Percentiles rank a stretch among this genome's conserved stretches.
Conservation (phyloP, 768 basidiomycete species). For the Termitomyces sp. region DNA sequence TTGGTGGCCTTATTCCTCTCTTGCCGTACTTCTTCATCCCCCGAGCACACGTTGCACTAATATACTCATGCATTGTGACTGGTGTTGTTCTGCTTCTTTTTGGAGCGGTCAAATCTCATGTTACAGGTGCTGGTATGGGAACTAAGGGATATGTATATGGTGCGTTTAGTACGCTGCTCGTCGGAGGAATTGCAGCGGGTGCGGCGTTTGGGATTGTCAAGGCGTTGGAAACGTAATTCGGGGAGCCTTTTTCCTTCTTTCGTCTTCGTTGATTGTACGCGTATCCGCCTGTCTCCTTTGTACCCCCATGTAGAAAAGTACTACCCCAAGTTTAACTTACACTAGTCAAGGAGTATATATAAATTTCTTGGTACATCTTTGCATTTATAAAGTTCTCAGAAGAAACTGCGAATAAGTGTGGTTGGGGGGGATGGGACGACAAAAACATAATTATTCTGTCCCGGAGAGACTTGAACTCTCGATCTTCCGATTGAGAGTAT, state of each 20-base stretch:
- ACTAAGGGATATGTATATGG: slow-evolving; percentile 77
- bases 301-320: neutral
- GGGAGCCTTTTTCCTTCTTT: neutral
- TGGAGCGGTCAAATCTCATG: slow-evolving; percentile 83
- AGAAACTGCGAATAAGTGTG: too few species aligned
- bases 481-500: neutral
- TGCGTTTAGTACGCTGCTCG: slow-evolving; percentile 78
- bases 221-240: slow-evolving; percentile 29
- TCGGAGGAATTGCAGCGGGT: slow-evolving; percentile 87
- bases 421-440: too few species aligned
- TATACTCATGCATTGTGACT: slow-evolving; percentile 77
- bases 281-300: neutral
- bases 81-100: slow-evolving; percentile 84
- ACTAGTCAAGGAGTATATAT: neutral
- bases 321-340: neutral
- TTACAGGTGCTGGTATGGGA: slow-evolving; percentile 75
- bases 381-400: too few species aligned
- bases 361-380: too few species aligned
- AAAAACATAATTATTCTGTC: neutral
- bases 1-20: slow-evolving; percentile 91
- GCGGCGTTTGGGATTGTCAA: slow-evolving; percentile 52
- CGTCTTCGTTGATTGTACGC: neutral
- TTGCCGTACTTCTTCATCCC: slow-evolving; percentile 89
- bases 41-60: slow-evolving; percentile 56
- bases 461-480: slow-evolving; percentile 3